These are phyloP conservation scores for Phellopilus nigrolimitatus DNA, from an alignment of 1,284 basidiomycete genomes.

Conservation along the genomic window DNA sequence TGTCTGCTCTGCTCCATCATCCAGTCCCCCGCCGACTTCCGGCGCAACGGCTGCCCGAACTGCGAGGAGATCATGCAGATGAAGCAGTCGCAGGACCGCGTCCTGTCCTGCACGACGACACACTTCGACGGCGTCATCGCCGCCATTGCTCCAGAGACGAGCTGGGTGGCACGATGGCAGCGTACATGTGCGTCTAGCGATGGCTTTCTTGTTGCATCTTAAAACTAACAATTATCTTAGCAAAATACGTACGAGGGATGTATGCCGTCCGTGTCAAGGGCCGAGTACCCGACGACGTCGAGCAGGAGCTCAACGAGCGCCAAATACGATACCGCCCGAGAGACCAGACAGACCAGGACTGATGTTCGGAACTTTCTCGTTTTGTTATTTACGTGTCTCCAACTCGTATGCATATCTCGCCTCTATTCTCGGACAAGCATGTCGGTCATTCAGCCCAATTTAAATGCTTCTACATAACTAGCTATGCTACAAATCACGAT, in stretches of 20 bases:
- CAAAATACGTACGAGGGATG: constrained; percentile 81
- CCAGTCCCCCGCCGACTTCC: constrained; percentile 82
- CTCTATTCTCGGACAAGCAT: background rate
- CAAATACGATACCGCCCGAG: constrained; percentile 78
- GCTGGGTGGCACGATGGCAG: constrained; percentile 96
- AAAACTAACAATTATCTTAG: constrained; percentile 36
- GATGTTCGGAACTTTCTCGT: constrained; percentile 13
- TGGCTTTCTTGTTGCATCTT: constrained; percentile 4
- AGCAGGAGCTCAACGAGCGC: constrained; percentile 67
- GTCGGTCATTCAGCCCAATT: background rate
- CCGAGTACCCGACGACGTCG: constrained; percentile 80
- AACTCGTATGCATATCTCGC: background rate
- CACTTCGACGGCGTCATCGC: constrained; percentile 93
- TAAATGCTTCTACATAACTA: background rate
- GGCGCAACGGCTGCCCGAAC: constrained; percentile 88
- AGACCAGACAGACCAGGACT: constrained; percentile 72
- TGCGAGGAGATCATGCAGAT: constrained; percentile 96
- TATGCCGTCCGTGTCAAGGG: constrained; percentile 88
- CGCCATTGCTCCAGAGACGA: constrained; percentile 82
- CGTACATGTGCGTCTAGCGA: constrained; percentile 62
- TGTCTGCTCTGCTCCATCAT: constrained; percentile 92
- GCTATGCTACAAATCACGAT: constrained; percentile 1
- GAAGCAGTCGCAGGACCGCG: constrained; percentile 82
- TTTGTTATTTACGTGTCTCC: background rate
- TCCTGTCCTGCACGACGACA: constrained; percentile 86